phyloP scores from a whole-genome alignment of 2,329 filamentous ascomycete genomes.

The Raffaelea deltoideospora region DNA sequence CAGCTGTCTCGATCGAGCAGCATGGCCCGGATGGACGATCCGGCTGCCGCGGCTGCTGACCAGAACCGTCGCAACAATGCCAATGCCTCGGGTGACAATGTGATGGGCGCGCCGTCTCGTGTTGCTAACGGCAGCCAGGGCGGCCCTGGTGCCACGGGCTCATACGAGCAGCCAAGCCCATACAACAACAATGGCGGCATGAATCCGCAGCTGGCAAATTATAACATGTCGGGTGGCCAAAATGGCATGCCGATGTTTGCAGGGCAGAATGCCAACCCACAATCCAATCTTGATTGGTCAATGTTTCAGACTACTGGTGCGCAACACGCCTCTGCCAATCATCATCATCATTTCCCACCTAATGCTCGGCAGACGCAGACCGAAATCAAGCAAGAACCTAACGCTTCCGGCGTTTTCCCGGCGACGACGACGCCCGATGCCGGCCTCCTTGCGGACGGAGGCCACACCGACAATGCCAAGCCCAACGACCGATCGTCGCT shows the following conservation, averaged over 20 bases:
- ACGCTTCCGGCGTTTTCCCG: constrained; percentile 33
- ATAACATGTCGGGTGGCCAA: constrained; percentile 47
- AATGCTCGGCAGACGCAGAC: constrained; percentile 56
- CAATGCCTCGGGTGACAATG: constrained; percentile 1
- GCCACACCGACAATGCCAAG: constrained; percentile 10
- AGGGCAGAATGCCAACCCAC: constrained; percentile 44
- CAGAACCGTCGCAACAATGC: constrained; percentile 43
- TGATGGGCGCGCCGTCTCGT: constrained; percentile 5
- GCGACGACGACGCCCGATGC: no score
- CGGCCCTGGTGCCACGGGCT: constrained; percentile 2
- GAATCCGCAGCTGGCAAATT: constrained; percentile 44
- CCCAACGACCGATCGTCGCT: constrained; percentile 25
- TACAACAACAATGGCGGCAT: constrained; percentile 48
- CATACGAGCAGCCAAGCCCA: constrained; percentile 26
- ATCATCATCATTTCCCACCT: constrained; percentile 37
- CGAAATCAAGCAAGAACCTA: constrained; percentile 53
- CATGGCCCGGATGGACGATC: constrained; percentile 41
- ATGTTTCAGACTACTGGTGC: constrained; percentile 66
- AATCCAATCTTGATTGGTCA: constrained; percentile 57
- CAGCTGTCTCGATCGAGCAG: constrained; percentile 47
- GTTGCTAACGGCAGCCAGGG: constrained; percentile 5
- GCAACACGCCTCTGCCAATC: constrained; percentile 49
- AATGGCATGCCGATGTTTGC: constrained; percentile 51
- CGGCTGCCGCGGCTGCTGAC: constrained; percentile 24
- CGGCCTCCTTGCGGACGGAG: constrained; percentile 22